These are phyloP conservation scores for Hypoxylon subgilvum DNA, from an alignment of 495 filamentous ascomycete species.

Conservation along the genomic window DNA sequence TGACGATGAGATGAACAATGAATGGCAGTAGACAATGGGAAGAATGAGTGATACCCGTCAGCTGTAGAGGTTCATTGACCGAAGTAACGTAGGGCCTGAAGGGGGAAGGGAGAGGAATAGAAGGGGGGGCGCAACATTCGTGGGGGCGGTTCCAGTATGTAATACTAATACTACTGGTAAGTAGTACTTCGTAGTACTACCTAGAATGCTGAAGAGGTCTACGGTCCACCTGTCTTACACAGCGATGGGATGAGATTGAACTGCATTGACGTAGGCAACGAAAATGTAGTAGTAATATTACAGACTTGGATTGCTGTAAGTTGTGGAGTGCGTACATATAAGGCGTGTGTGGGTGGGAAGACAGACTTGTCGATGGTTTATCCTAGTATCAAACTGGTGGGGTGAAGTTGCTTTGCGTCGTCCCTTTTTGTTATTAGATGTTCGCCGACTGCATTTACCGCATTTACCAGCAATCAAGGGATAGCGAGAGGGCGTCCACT, in stretches of 20 bases:
- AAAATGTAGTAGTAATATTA: slow-evolving; percentile 17
- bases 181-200: too few species aligned
- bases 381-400: slow-evolving; percentile 21
- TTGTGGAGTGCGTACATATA: slow-evolving; percentile 7
- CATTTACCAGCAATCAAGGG: slow-evolving; percentile 8
- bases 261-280: slow-evolving; percentile 28
- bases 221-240: too few species aligned
- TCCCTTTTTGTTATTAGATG: slow-evolving; percentile 12
- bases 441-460: neutral
- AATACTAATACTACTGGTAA: too few species aligned
- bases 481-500: too few species aligned
- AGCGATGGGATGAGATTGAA: slow-evolving; percentile 6
- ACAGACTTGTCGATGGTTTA: slow-evolving; percentile 3
- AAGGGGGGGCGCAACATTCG: slow-evolving; percentile 10
- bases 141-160: slow-evolving; percentile 21
- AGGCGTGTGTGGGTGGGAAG: neutral
- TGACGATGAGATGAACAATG: neutral
- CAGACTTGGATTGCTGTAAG: neutral
- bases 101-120: slow-evolving; percentile 2
- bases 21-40: neutral
- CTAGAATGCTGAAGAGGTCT: too few species aligned
- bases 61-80: slow-evolving; percentile 7
- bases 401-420: slow-evolving; percentile 23
- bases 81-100: neutral
- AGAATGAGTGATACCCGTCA: slow-evolving; percentile 1